Evolutionary conservation across 768 basidiomycete species (phyloP).

Genomic region (Tylopilus rubrobrunneus): DNA sequence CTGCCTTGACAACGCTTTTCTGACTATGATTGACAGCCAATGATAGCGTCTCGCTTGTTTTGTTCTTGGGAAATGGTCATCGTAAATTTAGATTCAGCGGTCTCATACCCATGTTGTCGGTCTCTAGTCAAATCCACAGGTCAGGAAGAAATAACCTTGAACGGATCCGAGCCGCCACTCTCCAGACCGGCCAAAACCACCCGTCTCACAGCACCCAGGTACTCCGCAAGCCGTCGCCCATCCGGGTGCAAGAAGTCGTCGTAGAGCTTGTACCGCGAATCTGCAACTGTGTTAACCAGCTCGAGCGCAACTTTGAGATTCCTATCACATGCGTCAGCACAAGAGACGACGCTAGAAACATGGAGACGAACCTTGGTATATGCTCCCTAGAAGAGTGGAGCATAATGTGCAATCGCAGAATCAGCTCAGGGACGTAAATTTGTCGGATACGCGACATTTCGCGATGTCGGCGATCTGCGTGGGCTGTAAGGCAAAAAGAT

Average conservation of each 20-base stretch:
- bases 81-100: neutral
- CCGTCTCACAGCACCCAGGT: constrained; percentile 68
- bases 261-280: constrained; percentile 81
- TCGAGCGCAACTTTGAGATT: constrained; percentile 73
- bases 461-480: constrained; percentile 51
- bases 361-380: constrained; percentile 59
- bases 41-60: neutral
- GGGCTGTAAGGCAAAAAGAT: constrained; percentile 3
- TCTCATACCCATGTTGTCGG: neutral
- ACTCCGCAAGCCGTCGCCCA: constrained; percentile 62
- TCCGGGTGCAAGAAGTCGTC: constrained; percentile 71
- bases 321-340: constrained; percentile 36
- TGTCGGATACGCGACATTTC: constrained; percentile 83
- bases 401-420: constrained; percentile 77
- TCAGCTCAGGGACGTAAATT: constrained; percentile 85
- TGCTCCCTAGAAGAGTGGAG: constrained; percentile 60
- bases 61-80: neutral
- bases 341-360: neutral
- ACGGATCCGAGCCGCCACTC: constrained; percentile 73
- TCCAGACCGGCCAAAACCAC: constrained; percentile 72
- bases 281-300: constrained; percentile 82
- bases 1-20: neutral
- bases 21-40: neutral
- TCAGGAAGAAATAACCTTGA: constrained; percentile 40
- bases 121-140: neutral